phyloP scores from a whole-genome alignment of 345 rosid genomes.

The Cardamine chenopodiifolia region DNA sequence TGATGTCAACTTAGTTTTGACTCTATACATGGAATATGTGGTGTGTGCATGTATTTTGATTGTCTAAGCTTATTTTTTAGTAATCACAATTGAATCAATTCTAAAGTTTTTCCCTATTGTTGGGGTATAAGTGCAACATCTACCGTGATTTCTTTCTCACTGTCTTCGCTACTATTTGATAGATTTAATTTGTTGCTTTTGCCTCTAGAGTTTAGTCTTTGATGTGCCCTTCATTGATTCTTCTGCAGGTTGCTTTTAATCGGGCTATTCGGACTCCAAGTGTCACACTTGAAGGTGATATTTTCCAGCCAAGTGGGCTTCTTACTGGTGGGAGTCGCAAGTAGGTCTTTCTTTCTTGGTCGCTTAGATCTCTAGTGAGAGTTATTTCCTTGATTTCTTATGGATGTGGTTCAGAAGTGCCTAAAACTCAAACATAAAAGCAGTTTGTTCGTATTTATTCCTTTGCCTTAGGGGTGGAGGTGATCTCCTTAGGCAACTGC shows the following conservation, averaged over 20 bases:
- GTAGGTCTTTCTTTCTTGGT: conserved; percentile 47
- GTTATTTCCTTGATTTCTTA: conserved; percentile 20
- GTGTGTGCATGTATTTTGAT: conserved; percentile 6
- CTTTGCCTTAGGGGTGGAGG: conserved; percentile 77
- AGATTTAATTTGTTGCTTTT: neutral
- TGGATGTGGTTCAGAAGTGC: conserved; percentile 14
- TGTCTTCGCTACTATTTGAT: conserved; percentile 18
- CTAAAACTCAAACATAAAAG: neutral
- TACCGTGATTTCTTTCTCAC: neutral
- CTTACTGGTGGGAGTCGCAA: conserved; percentile 97
- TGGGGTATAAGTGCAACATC: conserved; percentile 12
- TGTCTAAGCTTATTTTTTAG: conserved; percentile 15
- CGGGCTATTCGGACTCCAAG: conserved; percentile 68
- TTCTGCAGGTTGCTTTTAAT: conserved; percentile 80
- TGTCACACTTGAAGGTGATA: conserved; percentile 95
- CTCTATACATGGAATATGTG: conserved; percentile 5
- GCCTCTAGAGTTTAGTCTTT: conserved; percentile 14
- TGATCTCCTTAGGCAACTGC: conserved; percentile 83
- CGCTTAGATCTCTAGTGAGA: conserved; percentile 16
- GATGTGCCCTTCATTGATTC: conserved; percentile 20
- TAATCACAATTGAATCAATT: conserved; percentile 1
- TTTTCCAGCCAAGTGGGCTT: conserved; percentile 95
- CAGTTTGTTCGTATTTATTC: conserved; percentile 18
- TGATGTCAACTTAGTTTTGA: neutral
- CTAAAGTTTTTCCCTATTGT: neutral